A percentile compares a stretch with the other conserved stretches of the same genome.
phyloP scores from a whole-genome alignment of 2,329 filamentous ascomycete genomes.

The Ceratocystis variospora region DNA sequence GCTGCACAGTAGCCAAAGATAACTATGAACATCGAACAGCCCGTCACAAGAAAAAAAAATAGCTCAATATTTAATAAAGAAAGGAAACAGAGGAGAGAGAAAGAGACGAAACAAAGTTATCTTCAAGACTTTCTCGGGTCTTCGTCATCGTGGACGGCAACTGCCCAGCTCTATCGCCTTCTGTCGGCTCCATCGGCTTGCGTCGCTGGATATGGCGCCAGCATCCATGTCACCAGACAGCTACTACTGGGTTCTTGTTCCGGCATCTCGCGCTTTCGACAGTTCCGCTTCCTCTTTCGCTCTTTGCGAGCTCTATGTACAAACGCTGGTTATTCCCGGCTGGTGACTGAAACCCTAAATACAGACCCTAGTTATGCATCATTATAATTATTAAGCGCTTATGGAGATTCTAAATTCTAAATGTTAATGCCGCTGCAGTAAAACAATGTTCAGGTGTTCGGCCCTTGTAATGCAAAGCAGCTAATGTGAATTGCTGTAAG shows the following conservation, averaged over 20 bases:
- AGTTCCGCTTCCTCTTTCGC: neutral
- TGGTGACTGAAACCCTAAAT: neutral
- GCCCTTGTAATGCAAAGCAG: too few species aligned
- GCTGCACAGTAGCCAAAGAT: neutral
- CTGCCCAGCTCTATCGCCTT: neutral
- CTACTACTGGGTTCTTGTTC: neutral
- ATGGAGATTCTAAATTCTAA: too few species aligned
- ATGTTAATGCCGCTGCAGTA: too few species aligned
- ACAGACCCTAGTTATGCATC: neutral
- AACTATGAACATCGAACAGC: neutral
- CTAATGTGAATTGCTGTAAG: too few species aligned
- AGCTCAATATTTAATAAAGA: neutral
- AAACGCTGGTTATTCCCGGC: neutral
- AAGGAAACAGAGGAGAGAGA: neutral
- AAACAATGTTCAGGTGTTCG: too few species aligned
- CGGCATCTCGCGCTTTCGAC: neutral
- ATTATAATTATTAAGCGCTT: too few species aligned
- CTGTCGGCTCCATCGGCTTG: neutral
- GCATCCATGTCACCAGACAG: neutral
- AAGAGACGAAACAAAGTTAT: neutral
- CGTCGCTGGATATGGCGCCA: neutral
- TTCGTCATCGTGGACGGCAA: neutral
- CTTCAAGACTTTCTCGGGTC: neutral
- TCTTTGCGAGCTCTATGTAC: neutral
- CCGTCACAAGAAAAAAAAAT: neutral